Evolutionary conservation across 2,329 filamentous ascomycete genomes (phyloP).

Genomic region (Biscogniauxia sp.): DNA sequence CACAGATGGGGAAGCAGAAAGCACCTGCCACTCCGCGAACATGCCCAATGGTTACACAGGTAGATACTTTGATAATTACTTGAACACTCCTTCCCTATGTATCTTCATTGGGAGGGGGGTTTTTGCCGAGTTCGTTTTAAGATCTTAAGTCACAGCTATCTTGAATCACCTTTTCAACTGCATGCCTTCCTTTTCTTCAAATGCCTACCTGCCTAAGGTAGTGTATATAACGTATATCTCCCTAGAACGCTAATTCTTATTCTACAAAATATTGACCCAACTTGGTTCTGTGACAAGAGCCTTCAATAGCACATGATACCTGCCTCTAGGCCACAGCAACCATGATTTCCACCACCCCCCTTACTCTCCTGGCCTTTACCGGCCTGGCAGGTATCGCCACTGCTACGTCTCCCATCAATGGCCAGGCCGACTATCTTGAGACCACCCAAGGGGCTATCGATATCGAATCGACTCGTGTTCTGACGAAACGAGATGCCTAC

Average conservation of each 20-base stretch:
- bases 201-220: not conserved
- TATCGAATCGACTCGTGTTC: not conserved
- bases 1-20: too few species aligned
- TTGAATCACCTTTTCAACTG: too few species aligned
- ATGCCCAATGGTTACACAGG: too few species aligned
- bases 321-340: not conserved
- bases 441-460: not conserved
- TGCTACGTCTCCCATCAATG: not conserved
- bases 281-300: not conserved
- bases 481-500: conserved; percentile 29
- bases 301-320: not conserved
- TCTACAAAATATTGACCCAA: not conserved
- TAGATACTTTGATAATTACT: too few species aligned
- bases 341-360: conserved; percentile 12
- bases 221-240: not conserved
- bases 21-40: too few species aligned
- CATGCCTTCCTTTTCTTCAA: too few species aligned
- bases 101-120: too few species aligned
- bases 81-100: too few species aligned
- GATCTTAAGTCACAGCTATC: too few species aligned
- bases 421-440: not conserved
- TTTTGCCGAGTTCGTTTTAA: too few species aligned
- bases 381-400: conserved; percentile 2
- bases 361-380: conserved; percentile 7
- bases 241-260: not conserved